Percentiles rank a stretch among this genome's conserved stretches.
These are phyloP conservation scores for Quercus variabilis DNA, from an alignment of 306 rosid species.

Conservation along the genomic window DNA sequence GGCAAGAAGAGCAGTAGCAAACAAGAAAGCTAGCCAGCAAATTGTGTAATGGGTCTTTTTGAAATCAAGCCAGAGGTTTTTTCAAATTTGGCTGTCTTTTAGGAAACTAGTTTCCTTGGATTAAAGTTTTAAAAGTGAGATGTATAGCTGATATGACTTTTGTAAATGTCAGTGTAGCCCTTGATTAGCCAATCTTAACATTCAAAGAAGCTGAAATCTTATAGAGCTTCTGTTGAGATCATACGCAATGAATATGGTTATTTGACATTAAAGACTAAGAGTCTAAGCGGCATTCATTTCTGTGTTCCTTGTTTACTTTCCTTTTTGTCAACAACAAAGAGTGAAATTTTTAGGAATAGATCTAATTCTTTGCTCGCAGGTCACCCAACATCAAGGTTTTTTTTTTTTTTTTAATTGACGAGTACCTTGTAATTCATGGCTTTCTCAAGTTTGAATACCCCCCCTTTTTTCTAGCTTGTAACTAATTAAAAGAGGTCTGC, in stretches of 20 bases:
- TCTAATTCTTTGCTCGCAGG: not conserved
- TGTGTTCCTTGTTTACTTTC: not conserved
- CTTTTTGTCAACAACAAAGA: not conserved
- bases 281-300: not conserved
- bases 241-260: not conserved
- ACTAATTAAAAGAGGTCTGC: too few relatives aligned
- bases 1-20: conserved; percentile 63
- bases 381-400: not conserved
- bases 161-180: not conserved
- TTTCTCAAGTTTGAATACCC: too few relatives aligned
- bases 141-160: not conserved
- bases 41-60: not conserved
- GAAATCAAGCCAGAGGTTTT: not conserved
- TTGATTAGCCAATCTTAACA: not conserved
- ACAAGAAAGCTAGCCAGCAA: conserved; percentile 15
- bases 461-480: too few relatives aligned
- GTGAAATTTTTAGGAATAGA: not conserved
- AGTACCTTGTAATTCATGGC: too few relatives aligned
- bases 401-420: too few relatives aligned
- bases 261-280: not conserved
- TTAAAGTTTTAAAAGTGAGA: not conserved
- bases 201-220: not conserved
- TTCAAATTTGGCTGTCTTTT: not conserved
- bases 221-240: not conserved
- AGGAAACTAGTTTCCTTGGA: not conserved